Base-by-base conservation (phyloP, 1,139 yeast species). In the Pichia kudriavzevii region DNA sequence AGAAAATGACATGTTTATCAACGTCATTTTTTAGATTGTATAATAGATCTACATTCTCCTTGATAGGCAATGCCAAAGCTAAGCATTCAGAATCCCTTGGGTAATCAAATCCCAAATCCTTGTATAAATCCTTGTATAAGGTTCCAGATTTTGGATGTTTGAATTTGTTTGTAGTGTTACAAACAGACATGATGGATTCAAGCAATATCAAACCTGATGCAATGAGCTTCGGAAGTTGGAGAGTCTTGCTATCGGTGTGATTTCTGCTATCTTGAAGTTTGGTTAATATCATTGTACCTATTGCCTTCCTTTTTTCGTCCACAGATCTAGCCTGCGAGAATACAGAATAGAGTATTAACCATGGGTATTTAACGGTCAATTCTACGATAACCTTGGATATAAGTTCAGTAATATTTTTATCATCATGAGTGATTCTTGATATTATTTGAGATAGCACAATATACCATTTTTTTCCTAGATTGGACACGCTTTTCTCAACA, bases 371-470 rank as follows among this genome's bases (percentile, higher is more conserved):
- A 24, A 63, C 58, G 0, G 81, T 66, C 6, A 87, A 67, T 12
- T 66, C 62, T 8, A 71, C 60, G 12, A 88, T 63, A 15, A 91
- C 72, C 13, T 62, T 60, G 31, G 71, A 63, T 20, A 91, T 64
- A 15, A 79, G 59, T 2, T 64, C 67, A 26, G 69, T 72, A 0
- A 93, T 79, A 0, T 66, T 63, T 4, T 60, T 57, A 45, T 81
- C 79, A 1, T 68, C 62, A 49, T 84, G 94, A 2, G 75, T 66
- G 38, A 88, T 68, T 49, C 98, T 67, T 1, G 96, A 85, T 11
- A 91, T 60, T 25, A 93, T 60, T 55, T 91, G 97, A 0, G 97
- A 83, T 20, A 91, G 64, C 0, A 88, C 94, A 1, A 91, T 70
- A 53, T 83, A 88, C 81, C 95, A 84, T 31, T 76, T 77, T 47